These are phyloP conservation scores for Naumovozyma dairenensis DNA, from an alignment of 805 yeast genomes.

Conservation along the genomic window DNA sequence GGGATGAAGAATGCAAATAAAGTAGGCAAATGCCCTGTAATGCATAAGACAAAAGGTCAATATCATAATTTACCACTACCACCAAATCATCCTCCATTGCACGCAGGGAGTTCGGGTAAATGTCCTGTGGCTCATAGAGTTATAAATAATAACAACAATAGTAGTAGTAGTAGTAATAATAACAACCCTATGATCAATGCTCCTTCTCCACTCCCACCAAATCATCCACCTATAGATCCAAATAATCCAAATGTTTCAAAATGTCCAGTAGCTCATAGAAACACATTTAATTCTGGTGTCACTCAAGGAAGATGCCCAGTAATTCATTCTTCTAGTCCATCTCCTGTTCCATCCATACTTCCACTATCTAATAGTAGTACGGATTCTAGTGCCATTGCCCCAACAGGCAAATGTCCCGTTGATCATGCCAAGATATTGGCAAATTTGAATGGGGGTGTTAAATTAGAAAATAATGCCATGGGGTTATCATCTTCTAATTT, in stretches of 20 bases:
- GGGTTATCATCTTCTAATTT: background rate
- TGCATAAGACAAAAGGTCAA: constrained; percentile 4
- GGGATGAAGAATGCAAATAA: constrained; percentile 5
- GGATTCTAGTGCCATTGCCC: too few species aligned
- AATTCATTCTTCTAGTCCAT: background rate
- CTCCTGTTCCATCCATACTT: too few species aligned
- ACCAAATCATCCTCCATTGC: background rate
- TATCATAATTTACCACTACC: background rate
- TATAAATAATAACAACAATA: background rate
- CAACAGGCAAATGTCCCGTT: background rate
- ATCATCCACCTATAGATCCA: background rate
- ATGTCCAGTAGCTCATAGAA: background rate
- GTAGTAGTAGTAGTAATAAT: too few species aligned
- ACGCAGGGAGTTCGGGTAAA: constrained; percentile 2
- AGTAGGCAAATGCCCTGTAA: constrained; percentile 21
- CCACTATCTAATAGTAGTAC: too few species aligned
- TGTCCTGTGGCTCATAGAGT: constrained; percentile 16
- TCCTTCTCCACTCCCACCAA: background rate
- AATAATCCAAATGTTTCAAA: background rate
- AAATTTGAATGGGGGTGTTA: background rate
- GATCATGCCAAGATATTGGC: background rate
- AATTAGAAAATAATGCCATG: background rate
- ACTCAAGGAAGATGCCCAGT: background rate
- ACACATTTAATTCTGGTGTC: too few species aligned
- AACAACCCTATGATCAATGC: too few species aligned